These are phyloP conservation scores for Zygoascus sp. DNA, from an alignment of 1,139 yeast species.

Conservation along the genomic window DNA sequence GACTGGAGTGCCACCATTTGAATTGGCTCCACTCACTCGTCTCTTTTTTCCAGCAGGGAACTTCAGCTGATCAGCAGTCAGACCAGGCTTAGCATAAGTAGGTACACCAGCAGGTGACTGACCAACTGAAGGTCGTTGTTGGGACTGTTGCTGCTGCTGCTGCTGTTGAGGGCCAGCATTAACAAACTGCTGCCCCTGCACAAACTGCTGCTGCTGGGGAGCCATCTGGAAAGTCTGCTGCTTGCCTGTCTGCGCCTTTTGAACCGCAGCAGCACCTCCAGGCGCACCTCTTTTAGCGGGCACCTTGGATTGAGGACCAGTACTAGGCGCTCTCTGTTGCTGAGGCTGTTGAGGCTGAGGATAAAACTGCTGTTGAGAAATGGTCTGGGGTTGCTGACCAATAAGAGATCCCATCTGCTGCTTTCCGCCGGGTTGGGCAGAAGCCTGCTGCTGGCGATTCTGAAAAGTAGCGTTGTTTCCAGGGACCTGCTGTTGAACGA, in stretches of 20 bases:
- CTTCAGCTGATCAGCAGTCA: slow-evolving; percentile 31
- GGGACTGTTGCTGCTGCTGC: background rate
- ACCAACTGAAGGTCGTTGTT: slow-evolving; percentile 11
- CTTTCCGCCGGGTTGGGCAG: background rate
- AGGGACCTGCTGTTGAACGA: background rate
- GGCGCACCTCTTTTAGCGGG: background rate
- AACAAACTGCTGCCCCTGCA: slow-evolving; percentile 11
- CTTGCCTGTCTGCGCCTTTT: background rate
- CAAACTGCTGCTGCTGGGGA: slow-evolving; percentile 13
- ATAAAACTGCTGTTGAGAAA: slow-evolving; percentile 14
- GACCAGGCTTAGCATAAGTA: slow-evolving; percentile 26
- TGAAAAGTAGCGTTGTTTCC: background rate
- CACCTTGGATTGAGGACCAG: background rate
- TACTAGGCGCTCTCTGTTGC: slow-evolving; percentile 9
- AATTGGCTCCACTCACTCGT: slow-evolving; percentile 19
- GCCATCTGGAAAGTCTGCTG: slow-evolving; percentile 11
- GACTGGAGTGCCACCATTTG: slow-evolving; percentile 17
- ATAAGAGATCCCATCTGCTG: slow-evolving; percentile 2
- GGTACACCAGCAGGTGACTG: slow-evolving; percentile 29
- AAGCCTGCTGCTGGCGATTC: background rate
- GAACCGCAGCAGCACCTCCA: background rate
- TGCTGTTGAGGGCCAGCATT: slow-evolving; percentile 4
- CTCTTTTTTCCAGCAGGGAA: slow-evolving; percentile 30
- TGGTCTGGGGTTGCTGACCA: slow-evolving; percentile 1
- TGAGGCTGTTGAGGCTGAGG: slow-evolving; percentile 13